Evolutionary conservation across 2,329 filamentous ascomycete species (phyloP).

Genomic region (Macroventuria anomochaeta): DNA sequence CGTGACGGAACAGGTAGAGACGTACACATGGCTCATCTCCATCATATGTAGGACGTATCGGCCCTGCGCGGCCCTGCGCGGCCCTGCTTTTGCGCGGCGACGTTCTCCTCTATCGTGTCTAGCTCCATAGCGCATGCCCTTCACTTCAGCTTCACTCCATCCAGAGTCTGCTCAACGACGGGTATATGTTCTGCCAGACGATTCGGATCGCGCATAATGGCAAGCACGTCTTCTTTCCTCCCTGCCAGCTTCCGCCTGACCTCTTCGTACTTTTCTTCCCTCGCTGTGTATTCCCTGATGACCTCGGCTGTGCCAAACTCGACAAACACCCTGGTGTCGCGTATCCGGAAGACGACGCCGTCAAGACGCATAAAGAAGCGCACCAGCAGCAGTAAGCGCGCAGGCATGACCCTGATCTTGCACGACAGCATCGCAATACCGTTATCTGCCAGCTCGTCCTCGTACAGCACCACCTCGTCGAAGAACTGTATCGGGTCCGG

Average conservation of each 20-base stretch:
- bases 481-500: slow-evolving; percentile 96
- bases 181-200: slow-evolving; percentile 65
- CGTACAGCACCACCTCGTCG: slow-evolving; percentile 94
- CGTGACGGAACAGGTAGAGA: too few species aligned
- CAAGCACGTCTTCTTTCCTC: slow-evolving; percentile 72
- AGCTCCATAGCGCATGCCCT: neutral
- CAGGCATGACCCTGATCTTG: slow-evolving; percentile 92
- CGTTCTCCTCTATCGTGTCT: too few species aligned
- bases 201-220: slow-evolving; percentile 80
- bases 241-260: slow-evolving; percentile 67
- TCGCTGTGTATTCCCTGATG: slow-evolving; percentile 87
- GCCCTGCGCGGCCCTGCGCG: neutral
- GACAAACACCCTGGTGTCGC: slow-evolving; percentile 90
- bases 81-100: neutral
- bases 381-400: slow-evolving; percentile 81
- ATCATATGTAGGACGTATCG: neutral
- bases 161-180: slow-evolving; percentile 71
- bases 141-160: slow-evolving; percentile 57
- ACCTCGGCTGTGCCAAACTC: slow-evolving; percentile 83
- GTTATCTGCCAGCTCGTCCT: slow-evolving; percentile 97
- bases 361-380: slow-evolving; percentile 94
- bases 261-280: slow-evolving; percentile 79
- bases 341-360: slow-evolving; percentile 82
- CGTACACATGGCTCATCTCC: neutral
- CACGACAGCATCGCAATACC: slow-evolving; percentile 88